Percentiles rank a stretch among this genome's conserved stretches.
phyloP scores from a whole-genome alignment of 1,284 basidiomycete species.

The Cerrena zonata region DNA sequence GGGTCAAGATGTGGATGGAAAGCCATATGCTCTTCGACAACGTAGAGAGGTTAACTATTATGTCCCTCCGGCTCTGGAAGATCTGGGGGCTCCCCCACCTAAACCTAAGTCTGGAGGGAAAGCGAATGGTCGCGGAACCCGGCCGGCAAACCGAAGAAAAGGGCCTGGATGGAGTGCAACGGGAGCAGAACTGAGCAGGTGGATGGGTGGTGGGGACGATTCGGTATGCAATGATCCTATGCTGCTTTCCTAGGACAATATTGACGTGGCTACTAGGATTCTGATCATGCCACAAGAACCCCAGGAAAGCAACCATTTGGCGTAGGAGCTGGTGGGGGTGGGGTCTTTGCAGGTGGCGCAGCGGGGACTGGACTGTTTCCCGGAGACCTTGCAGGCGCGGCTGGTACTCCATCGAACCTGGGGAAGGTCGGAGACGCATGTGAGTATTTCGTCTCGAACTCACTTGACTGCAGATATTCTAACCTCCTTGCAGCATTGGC shows the following conservation, averaged over 20 bases:
- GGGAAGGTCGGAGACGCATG: constrained; percentile 78
- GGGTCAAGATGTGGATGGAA: constrained; percentile 31
- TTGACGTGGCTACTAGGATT: constrained; percentile 44
- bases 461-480: too few relatives aligned
- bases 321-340: constrained; percentile 33
- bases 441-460: too few relatives aligned
- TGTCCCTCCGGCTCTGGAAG: constrained; percentile 70
- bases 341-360: constrained; percentile 50
- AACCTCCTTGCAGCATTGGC: constrained; percentile 60
- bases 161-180: constrained; percentile 69
- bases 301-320: constrained; percentile 64
- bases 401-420: constrained; percentile 72
- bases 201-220: constrained; percentile 73
- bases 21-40: constrained; percentile 59
- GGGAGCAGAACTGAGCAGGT: constrained; percentile 66
- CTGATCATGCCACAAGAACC: constrained; percentile 59
- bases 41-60: constrained; percentile 69
- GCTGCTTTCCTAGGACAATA: constrained; percentile 1
- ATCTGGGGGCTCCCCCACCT: constrained; percentile 47
- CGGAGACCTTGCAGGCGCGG: constrained; percentile 55
- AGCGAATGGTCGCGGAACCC: constrained; percentile 23
- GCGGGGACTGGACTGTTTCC: constrained; percentile 48
- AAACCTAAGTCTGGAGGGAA: constrained; percentile 23
- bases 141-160: constrained; percentile 34
- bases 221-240: constrained; percentile 43